Base-by-base conservation (phyloP, 2,329 filamentous ascomycete species). In the Davidsoniella virescens region DNA sequence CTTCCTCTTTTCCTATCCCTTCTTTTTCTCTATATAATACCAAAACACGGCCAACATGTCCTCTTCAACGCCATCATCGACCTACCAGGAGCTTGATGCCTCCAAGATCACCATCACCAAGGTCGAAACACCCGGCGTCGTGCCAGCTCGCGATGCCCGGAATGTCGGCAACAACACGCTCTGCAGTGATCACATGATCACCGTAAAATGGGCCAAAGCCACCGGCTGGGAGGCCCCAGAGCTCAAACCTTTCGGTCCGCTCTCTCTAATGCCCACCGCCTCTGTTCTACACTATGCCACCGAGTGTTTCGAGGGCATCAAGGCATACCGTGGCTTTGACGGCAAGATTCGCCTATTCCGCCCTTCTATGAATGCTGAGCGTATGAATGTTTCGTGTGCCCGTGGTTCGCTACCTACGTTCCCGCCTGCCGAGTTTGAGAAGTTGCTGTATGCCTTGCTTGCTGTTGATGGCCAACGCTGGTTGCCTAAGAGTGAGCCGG, bases 151-250 rank as follows among this genome's bases (percentile, higher is more conserved):
- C 54, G 71, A 64, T 54, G 57, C 59, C 38, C 71, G 71, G 57
- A 66, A 65, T 56, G 51, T 69, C 47, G 71, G 69, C 56, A 56
- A 59, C 54, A 70, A 73, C 61, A 76, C 72, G 55, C 67, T 78
- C 61, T 76, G 73, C 70, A 87, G 84, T 55, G 87, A 95, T 70
- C 88, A 95, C 71, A 94, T 94, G 87, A 71, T 92, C 59, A 81
- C 79, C 47, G 81, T 71, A 17, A 67, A 69, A 49, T 93, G 87
- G 86, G 78, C 71, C 33, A 66, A 64, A 18, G 62, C 67, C 41
- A 61, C 66, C 17, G 87, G 87, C 58, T 94, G 87, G 87, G 71
- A 73, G 37, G 70, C 75, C 1, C 87, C 87, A 1, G 73, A 82
- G 58, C 73, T 93, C 52, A 76, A 78, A 62, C 83, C 86, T 23